Conservation (phyloP, 345 rosid genomes). For the Dipteronia dyeriana region DNA sequence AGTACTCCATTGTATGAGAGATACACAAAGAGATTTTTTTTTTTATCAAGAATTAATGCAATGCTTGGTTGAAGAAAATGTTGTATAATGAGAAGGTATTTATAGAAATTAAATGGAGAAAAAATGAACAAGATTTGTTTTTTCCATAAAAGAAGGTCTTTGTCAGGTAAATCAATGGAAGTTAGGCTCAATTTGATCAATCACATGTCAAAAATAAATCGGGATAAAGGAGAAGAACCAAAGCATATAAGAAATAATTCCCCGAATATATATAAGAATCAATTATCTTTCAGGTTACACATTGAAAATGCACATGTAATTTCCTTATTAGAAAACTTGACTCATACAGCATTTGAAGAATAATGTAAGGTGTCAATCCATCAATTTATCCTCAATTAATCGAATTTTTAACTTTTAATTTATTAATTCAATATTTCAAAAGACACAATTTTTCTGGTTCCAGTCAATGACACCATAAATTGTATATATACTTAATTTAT, state of each 20-base stretch:
- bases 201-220: background rate
- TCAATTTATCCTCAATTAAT: no score
- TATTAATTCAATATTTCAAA: no score
- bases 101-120: background rate
- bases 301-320: background rate
- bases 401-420: no score
- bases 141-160: background rate
- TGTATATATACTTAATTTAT: no score
- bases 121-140: background rate
- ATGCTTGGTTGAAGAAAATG: background rate
- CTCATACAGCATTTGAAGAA: background rate
- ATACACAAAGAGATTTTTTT: background rate
- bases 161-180: background rate
- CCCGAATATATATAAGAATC: no score
- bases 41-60: background rate
- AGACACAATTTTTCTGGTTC: no score
- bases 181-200: constrained; percentile 13
- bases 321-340: constrained; percentile 1
- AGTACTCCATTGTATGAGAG: background rate
- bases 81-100: background rate
- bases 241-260: no score
- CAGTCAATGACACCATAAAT: no score
- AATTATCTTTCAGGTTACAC: background rate
- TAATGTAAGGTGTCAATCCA: background rate
- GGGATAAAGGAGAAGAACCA: background rate